Evolutionary conservation across 2,329 filamentous ascomycete genomes (phyloP).

Genomic region (Colletotrichum caudatum): DNA sequence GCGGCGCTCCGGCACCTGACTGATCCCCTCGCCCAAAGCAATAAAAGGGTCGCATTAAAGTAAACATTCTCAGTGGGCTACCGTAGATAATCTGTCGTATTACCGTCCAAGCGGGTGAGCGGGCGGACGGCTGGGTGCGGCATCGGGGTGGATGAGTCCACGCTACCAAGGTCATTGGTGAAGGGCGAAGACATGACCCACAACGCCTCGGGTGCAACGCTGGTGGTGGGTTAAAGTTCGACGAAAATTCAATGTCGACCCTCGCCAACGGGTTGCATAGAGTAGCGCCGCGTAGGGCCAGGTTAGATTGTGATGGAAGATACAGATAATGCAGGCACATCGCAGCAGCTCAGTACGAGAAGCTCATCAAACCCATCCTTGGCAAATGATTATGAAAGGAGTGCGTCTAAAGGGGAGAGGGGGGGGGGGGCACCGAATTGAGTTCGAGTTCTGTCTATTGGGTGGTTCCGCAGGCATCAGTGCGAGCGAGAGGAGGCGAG

Average conservation of each 20-base stretch:
- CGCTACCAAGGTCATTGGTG: slow-evolving; percentile 32
- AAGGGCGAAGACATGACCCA: slow-evolving; percentile 26
- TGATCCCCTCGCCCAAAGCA: slow-evolving; percentile 32
- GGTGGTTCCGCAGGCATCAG: slow-evolving; percentile 13
- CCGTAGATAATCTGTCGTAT: slow-evolving; percentile 37
- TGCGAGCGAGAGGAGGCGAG: slow-evolving; percentile 25
- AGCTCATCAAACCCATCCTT: slow-evolving; percentile 41
- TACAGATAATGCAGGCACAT: slow-evolving; percentile 20
- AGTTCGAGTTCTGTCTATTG: slow-evolving; percentile 14
- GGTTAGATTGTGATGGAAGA: slow-evolving; percentile 23
- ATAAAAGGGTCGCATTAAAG: slow-evolving; percentile 38
- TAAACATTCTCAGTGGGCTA: slow-evolving; percentile 31
- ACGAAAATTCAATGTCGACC: slow-evolving; percentile 16
- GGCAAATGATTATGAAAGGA: slow-evolving; percentile 40
- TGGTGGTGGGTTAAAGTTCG: slow-evolving; percentile 29
- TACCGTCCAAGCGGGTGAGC: slow-evolving; percentile 31
- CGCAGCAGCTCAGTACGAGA: slow-evolving; percentile 38
- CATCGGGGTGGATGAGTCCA: slow-evolving; percentile 37
- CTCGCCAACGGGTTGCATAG: slow-evolving; percentile 19
- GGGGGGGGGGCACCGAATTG: slow-evolving; percentile 19
- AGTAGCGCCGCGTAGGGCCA: slow-evolving; percentile 27
- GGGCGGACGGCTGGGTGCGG: slow-evolving; percentile 27
- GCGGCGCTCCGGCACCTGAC: slow-evolving; percentile 40
- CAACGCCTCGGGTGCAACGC: slow-evolving; percentile 35
- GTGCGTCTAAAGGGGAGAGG: slow-evolving; percentile 23